Conservation (phyloP, 169 alveolate genomes). For the Eimeria praecox region DNA sequence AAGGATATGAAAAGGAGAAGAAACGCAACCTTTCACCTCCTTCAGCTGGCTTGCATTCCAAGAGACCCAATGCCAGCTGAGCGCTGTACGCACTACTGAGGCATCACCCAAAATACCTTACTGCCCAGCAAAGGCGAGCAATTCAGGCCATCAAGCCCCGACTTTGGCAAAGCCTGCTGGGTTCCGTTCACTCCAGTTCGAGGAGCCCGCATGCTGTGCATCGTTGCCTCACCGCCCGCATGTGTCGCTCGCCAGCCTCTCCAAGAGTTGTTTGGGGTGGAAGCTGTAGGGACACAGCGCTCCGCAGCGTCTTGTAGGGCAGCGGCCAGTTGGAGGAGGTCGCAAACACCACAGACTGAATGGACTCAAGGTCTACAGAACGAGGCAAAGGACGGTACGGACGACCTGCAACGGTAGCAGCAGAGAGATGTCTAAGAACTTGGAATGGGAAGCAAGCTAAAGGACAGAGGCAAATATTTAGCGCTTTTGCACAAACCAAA, state of each 20-base stretch:
- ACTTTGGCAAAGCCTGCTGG: not conserved
- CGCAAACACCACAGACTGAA: constrained; percentile 78
- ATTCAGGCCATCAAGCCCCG: not conserved
- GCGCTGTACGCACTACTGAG: not conserved
- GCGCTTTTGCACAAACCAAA: not conserved
- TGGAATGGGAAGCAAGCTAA: not conserved
- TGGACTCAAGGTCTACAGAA: constrained; percentile 24
- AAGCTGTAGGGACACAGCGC: constrained; percentile 29
- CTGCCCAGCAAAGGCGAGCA: not conserved
- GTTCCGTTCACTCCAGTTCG: not conserved
- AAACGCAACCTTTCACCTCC: not conserved
- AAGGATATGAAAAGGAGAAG: not conserved
- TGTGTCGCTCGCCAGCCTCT: constrained; percentile 44
- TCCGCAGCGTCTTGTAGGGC: constrained; percentile 14
- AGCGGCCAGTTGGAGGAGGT: constrained; percentile 58
- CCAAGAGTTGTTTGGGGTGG: constrained; percentile 63
- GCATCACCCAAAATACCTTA: not conserved
- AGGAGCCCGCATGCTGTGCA: not conserved
- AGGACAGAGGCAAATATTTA: not conserved
- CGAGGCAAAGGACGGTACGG: constrained; percentile 80
- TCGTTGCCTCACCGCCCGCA: constrained; percentile 20
- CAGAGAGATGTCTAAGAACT: not conserved
- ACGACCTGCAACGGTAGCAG: constrained; percentile 67
- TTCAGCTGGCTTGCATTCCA: not conserved
- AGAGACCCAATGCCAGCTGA: not conserved